Evolutionary conservation across 2,329 filamentous ascomycete species (phyloP).

Genomic region (Ceratocystis alfenasii): DNA sequence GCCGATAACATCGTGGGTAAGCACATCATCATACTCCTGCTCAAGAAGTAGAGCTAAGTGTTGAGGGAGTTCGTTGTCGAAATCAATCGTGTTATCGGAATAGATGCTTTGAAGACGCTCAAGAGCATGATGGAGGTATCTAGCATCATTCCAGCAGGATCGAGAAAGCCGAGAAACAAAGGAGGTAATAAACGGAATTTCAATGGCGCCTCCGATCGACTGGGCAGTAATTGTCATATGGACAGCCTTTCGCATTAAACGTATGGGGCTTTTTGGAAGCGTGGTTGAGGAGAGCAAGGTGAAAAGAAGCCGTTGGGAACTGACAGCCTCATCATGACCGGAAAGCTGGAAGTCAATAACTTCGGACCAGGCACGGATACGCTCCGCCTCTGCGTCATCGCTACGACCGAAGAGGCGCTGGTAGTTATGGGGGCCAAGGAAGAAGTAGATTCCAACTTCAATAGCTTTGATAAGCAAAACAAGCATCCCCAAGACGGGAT

Average conservation of each 20-base stretch:
- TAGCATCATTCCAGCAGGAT: conserved; percentile 73
- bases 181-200: background rate
- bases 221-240: conserved; percentile 68
- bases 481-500: conserved; percentile 72
- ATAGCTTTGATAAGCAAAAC: conserved; percentile 68
- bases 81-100: conserved; percentile 40
- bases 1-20: conserved; percentile 66
- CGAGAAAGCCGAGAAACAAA: conserved; percentile 54
- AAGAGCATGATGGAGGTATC: conserved; percentile 45
- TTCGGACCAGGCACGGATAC: conserved; percentile 86
- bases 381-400: conserved; percentile 71
- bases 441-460: conserved; percentile 68
- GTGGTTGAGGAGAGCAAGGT: conserved; percentile 83
- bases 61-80: conserved; percentile 52
- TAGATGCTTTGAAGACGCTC: conserved; percentile 33
- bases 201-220: background rate
- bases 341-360: conserved; percentile 86
- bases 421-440: conserved; percentile 66
- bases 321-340: conserved; percentile 81
- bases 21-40: conserved; percentile 68
- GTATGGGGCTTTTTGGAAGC: conserved; percentile 66
- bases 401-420: conserved; percentile 68
- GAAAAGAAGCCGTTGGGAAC: conserved; percentile 70
- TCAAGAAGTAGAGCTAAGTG: conserved; percentile 66
- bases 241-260: conserved; percentile 83